Evolutionary conservation across 2,329 filamentous ascomycete species (phyloP).

Genomic region (Coleophoma cylindrospora): DNA sequence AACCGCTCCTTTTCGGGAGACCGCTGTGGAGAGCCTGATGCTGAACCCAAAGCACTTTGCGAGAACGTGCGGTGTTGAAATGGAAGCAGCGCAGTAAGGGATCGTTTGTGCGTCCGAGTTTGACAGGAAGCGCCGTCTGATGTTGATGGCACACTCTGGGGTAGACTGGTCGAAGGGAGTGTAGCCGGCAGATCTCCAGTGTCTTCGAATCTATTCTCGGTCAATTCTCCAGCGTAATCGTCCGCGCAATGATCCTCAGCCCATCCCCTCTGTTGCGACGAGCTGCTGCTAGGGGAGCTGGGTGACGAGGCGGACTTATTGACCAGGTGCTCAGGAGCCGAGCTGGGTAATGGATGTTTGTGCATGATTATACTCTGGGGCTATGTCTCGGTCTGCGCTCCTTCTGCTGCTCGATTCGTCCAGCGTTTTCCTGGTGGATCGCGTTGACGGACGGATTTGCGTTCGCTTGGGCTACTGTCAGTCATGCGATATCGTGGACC

Average conservation of each 20-base stretch:
- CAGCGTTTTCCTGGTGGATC: not conserved
- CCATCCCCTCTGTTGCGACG: constrained; percentile 20
- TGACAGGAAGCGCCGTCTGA: constrained; percentile 10
- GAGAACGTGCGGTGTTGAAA: constrained; percentile 13
- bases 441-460: not conserved
- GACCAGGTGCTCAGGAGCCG: not conserved
- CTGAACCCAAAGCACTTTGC: constrained; percentile 7
- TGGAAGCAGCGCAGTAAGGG: constrained; percentile 18
- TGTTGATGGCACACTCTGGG: constrained; percentile 6
- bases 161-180: constrained; percentile 4
- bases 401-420: not conserved
- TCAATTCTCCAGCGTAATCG: constrained; percentile 8
- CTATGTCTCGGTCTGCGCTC: not conserved
- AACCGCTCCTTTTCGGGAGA: constrained; percentile 10
- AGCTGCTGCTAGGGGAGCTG: constrained; percentile 10
- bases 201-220: constrained; percentile 5
- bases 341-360: not conserved
- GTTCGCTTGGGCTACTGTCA: not conserved
- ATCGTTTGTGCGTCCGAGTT: constrained; percentile 15
- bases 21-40: not conserved
- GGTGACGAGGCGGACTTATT: not conserved
- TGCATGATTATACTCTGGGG: constrained; percentile 1
- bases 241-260: constrained; percentile 17
- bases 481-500: not conserved
- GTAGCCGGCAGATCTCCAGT: constrained; percentile 4